Evolutionary conservation across 2,329 filamentous ascomycete species (phyloP).

Genomic region (Periglandula ipomoeae): DNA sequence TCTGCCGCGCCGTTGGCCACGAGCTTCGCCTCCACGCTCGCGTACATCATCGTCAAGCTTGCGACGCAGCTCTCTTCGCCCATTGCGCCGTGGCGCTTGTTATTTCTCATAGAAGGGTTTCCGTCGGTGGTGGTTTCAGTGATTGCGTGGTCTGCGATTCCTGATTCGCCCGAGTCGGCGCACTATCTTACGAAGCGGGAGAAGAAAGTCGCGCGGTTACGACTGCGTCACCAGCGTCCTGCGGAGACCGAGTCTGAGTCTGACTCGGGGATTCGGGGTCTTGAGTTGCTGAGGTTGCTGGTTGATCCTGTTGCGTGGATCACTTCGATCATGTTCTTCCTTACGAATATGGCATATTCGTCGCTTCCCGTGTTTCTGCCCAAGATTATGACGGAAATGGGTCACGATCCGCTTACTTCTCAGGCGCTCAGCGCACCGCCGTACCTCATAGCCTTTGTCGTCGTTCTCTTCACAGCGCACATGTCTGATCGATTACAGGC

Average conservation of each 20-base stretch:
- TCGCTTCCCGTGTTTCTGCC: conserved; percentile 83
- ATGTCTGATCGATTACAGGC: conserved; percentile 57
- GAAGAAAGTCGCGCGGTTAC: conserved; percentile 59
- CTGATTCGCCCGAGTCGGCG: conserved; percentile 63
- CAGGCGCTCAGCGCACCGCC: conserved; percentile 77
- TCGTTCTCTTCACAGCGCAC: conserved; percentile 63
- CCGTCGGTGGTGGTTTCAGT: conserved; percentile 69
- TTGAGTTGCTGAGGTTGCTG: conserved; percentile 43
- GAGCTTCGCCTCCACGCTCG: conserved; percentile 66
- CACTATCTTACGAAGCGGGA: conserved; percentile 53
- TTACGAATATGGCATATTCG: conserved; percentile 79
- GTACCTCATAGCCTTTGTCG: conserved; percentile 65
- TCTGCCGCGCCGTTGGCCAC: conserved; percentile 77
- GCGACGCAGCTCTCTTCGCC: conserved; percentile 48
- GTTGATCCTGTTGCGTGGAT: conserved; percentile 44
- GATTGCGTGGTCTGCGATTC: conserved; percentile 65
- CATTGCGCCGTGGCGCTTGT: conserved; percentile 74
- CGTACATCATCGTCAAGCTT: conserved; percentile 66
- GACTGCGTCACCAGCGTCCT: conserved; percentile 52
- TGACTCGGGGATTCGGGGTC: conserved; percentile 36
- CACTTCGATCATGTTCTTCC: conserved; percentile 76
- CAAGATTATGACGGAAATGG: conserved; percentile 70
- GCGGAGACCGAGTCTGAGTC: too few species aligned
- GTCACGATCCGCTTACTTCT: conserved; percentile 54
- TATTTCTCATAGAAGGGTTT: conserved; percentile 80